Evolutionary conservation across 1,284 basidiomycete species (phyloP).

Genomic region (Tilletia caries): DNA sequence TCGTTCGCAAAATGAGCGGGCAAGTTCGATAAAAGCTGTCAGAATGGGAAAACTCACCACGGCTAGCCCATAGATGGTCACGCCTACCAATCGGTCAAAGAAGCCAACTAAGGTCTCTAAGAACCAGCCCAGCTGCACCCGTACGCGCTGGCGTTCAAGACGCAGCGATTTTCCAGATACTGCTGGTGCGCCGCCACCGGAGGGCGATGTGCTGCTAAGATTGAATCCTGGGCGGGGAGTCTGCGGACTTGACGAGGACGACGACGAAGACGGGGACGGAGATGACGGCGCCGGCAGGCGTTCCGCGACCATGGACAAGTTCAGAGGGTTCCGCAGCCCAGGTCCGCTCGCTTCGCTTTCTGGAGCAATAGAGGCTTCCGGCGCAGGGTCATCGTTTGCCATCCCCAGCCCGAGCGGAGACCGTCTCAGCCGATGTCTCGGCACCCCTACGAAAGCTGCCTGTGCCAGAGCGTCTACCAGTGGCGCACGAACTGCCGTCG

Average conservation of each 20-base stretch:
- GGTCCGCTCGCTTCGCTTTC: background rate
- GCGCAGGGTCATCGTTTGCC: background rate
- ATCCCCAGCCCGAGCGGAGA: background rate
- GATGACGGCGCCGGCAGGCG: background rate
- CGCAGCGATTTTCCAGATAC: constrained; percentile 1
- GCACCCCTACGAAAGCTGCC: background rate
- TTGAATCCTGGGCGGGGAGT: background rate
- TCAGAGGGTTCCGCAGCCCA: constrained; percentile 1
- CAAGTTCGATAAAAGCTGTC: background rate
- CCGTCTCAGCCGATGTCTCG: background rate
- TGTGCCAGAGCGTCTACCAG: background rate
- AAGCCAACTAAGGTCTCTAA: background rate
- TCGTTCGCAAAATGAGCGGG: too few species aligned
- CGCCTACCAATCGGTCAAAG: background rate
- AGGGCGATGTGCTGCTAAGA: background rate
- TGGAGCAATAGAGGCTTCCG: background rate
- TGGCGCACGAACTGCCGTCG: too few species aligned
- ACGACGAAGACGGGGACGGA: too few species aligned
- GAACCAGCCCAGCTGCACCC: constrained; percentile 6
- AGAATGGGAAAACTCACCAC: background rate
- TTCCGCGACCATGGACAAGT: background rate
- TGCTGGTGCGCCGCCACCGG: background rate
- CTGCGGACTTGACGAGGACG: background rate
- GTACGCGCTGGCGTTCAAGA: background rate
- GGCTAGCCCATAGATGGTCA: background rate